Evolutionary conservation across 2,329 filamentous ascomycete species (phyloP).

Genomic region (Xylariaceae sp.): DNA sequence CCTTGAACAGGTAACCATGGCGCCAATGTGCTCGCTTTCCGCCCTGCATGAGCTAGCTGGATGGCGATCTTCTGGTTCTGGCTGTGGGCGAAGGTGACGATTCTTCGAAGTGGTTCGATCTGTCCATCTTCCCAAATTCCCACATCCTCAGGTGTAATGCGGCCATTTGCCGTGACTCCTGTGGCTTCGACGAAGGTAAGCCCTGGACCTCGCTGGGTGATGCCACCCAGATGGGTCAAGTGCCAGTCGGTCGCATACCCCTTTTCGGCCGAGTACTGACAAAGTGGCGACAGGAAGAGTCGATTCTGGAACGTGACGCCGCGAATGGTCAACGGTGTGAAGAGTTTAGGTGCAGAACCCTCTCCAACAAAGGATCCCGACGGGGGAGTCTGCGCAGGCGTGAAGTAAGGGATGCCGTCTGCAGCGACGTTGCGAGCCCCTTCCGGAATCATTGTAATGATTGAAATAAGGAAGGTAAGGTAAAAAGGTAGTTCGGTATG

Average conservation of each 20-base stretch:
- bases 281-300: constrained; percentile 44
- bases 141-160: constrained; percentile 66
- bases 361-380: constrained; percentile 34
- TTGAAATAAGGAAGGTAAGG: too few species aligned
- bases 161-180: constrained; percentile 60
- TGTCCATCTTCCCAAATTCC: constrained; percentile 72
- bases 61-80: constrained; percentile 64
- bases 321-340: constrained; percentile 44
- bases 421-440: constrained; percentile 7
- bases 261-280: constrained; percentile 42
- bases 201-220: constrained; percentile 59
- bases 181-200: constrained; percentile 67
- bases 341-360: constrained; percentile 49
- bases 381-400: constrained; percentile 37
- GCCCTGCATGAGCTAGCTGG: constrained; percentile 64
- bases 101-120: constrained; percentile 43
- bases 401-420: constrained; percentile 39
- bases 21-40: constrained; percentile 35
- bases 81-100: constrained; percentile 42
- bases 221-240: constrained; percentile 67
- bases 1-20: constrained; percentile 30
- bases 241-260: constrained; percentile 70
- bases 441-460: too few species aligned
- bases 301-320: constrained; percentile 43
- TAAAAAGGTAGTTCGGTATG: too few species aligned